A percentile compares a stretch with the other conserved stretches of the same genome.
Evolutionary conservation across 2,329 filamentous ascomycete genomes (phyloP).

Genomic region (Epichloe typhina): DNA sequence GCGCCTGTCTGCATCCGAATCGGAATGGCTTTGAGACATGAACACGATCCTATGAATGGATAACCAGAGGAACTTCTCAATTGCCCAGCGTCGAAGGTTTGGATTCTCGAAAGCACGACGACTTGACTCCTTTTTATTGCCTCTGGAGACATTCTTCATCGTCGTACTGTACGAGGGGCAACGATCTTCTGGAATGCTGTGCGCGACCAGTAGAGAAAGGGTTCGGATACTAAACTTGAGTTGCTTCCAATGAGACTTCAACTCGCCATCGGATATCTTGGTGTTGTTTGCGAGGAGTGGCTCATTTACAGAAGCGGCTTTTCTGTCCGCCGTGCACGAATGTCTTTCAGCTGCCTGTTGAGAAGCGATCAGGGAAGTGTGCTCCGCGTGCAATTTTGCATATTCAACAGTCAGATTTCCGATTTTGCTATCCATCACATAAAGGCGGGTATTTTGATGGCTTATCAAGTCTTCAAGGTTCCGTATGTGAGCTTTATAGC

Average conservation of each 20-base stretch:
- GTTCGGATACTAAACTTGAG: background rate
- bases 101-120: background rate
- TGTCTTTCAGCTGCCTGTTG: background rate
- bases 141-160: background rate
- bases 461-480: background rate
- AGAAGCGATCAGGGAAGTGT: no score
- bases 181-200: background rate
- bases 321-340: background rate
- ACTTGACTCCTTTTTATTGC: background rate
- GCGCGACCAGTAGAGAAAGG: background rate
- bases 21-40: background rate
- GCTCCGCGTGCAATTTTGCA: no score
- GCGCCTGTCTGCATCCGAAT: background rate
- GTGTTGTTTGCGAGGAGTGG: background rate
- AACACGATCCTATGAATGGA: background rate
- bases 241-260: background rate
- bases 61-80: background rate
- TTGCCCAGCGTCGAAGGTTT: background rate
- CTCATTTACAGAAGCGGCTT: background rate
- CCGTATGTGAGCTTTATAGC: background rate
- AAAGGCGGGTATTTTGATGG: background rate
- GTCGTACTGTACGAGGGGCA: background rate
- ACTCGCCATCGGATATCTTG: background rate
- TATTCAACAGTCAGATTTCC: no score
- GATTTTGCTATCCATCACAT: no score